Percentiles rank a stretch among this genome's conserved stretches.
phyloP scores from a whole-genome alignment of 768 basidiomycete species.

The Kwoniella sp. region DNA sequence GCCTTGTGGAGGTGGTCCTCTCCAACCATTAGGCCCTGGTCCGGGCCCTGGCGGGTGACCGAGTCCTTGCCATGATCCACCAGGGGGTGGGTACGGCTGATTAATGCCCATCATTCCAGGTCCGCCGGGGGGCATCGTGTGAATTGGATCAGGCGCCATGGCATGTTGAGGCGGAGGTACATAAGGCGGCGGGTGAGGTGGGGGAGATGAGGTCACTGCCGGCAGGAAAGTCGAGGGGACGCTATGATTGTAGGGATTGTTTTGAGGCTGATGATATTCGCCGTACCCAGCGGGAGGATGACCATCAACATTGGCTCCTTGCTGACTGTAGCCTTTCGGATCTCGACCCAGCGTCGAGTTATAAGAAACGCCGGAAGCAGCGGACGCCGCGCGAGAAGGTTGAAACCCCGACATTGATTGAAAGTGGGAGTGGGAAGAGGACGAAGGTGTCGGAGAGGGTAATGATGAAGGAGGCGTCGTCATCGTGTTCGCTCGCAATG shows the following conservation, averaged over 20 bases:
- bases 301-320: background rate
- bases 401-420: conserved; percentile 20
- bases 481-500: conserved; percentile 28
- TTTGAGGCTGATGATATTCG: conserved; percentile 16
- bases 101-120: conserved; percentile 11
- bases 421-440: conserved; percentile 28
- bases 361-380: conserved; percentile 22
- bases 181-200: conserved; percentile 45
- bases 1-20: conserved; percentile 6
- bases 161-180: conserved; percentile 52
- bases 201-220: conserved; percentile 39
- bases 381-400: conserved; percentile 26
- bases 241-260: conserved; percentile 17
- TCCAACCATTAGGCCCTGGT: conserved; percentile 14
- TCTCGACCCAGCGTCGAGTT: conserved; percentile 14
- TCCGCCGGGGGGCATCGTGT: conserved; percentile 25
- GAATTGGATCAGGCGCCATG: conserved; percentile 53
- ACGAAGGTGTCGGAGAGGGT: conserved; percentile 36
- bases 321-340: conserved; percentile 3
- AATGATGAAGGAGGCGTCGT: conserved; percentile 33
- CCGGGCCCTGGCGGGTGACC: conserved; percentile 5
- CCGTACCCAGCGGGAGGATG: conserved; percentile 13
- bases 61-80: conserved; percentile 14
- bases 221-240: conserved; percentile 32
- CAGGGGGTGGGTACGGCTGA: conserved; percentile 1